Evolutionary conservation across 1,284 basidiomycete species (phyloP).

Genomic region (Marasmius tenuissimus): DNA sequence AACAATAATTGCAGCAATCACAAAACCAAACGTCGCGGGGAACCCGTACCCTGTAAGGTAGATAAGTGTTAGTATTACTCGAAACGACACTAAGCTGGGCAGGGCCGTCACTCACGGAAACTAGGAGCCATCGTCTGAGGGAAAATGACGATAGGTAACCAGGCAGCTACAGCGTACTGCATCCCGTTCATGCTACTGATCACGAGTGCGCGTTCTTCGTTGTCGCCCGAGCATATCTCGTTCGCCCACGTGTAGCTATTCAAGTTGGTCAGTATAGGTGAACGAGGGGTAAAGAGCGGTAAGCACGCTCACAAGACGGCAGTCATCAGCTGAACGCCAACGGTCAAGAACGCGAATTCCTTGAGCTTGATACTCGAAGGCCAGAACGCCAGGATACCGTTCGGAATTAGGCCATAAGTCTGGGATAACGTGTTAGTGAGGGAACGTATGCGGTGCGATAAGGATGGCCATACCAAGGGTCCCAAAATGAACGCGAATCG

Average conservation of each 20-base stretch:
- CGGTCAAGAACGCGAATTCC: conserved; percentile 17
- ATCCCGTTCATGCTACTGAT: conserved; percentile 20
- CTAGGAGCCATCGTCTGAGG: conserved; percentile 18
- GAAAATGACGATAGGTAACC: conserved; percentile 26
- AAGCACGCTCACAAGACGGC: conserved; percentile 16
- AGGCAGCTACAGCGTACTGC: conserved; percentile 23
- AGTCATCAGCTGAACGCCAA: conserved; percentile 25
- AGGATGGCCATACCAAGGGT: conserved; percentile 12
- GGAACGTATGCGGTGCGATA: background rate
- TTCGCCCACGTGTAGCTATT: conserved; percentile 22
- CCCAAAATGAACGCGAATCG: conserved; percentile 24
- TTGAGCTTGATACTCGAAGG: conserved; percentile 20
- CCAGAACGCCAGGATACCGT: conserved; percentile 24
- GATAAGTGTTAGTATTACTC: too few species aligned
- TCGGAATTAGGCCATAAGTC: conserved; percentile 23
- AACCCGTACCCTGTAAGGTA: too few species aligned
- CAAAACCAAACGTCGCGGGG: too few species aligned
- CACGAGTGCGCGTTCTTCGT: conserved; percentile 8
- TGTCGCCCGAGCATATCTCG: conserved; percentile 17
- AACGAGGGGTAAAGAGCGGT: too few species aligned
- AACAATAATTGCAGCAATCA: too few species aligned
- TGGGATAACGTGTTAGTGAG: background rate
- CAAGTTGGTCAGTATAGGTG: too few species aligned
- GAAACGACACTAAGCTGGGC: too few species aligned
- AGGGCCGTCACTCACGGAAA: too few species aligned